Evolutionary conservation across 1,284 basidiomycete species (phyloP).

Genomic region (Psilocybe mexicana): DNA sequence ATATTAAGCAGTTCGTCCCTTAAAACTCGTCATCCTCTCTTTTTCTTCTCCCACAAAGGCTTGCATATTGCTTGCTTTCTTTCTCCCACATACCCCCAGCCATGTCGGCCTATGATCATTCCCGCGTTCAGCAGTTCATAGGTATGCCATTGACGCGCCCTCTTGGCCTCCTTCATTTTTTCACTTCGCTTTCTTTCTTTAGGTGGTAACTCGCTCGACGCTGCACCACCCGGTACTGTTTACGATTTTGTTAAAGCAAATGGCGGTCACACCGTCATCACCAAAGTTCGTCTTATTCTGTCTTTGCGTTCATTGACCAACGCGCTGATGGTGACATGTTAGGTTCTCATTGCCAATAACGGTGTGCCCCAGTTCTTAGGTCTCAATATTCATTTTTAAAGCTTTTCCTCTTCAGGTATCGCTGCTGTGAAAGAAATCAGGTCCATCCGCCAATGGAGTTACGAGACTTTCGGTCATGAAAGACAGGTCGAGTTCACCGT

Average conservation of each 20-base stretch:
- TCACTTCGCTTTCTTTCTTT: neutral
- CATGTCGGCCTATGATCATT: constrained; percentile 75
- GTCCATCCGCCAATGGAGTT: constrained; percentile 99
- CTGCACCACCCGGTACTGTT: constrained; percentile 77
- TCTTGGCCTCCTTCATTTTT: neutral
- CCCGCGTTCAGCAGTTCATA: constrained; percentile 85
- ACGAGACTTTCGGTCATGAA: constrained; percentile 98
- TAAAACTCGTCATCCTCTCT: constrained; percentile 8
- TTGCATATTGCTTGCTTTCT: constrained; percentile 6
- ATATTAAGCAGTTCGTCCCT: constrained; percentile 19
- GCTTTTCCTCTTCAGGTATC: constrained; percentile 63
- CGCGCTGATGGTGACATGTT: constrained; percentile 1
- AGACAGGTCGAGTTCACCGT: constrained; percentile 98
- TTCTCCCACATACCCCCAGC: constrained; percentile 17
- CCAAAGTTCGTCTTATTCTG: constrained; percentile 69
- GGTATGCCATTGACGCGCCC: constrained; percentile 42
- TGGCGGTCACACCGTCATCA: constrained; percentile 98
- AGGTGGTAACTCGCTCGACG: constrained; percentile 94
- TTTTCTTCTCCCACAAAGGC: constrained; percentile 16
- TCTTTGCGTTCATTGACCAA: constrained; percentile 4
- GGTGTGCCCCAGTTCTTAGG: constrained; percentile 49
- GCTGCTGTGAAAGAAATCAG: constrained; percentile 99
- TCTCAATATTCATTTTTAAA: neutral
- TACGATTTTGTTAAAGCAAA: constrained; percentile 90
- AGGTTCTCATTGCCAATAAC: constrained; percentile 97